Evolutionary conservation across 2,329 filamentous ascomycete species (phyloP).

Genomic region (Alternaria alternata): DNA sequence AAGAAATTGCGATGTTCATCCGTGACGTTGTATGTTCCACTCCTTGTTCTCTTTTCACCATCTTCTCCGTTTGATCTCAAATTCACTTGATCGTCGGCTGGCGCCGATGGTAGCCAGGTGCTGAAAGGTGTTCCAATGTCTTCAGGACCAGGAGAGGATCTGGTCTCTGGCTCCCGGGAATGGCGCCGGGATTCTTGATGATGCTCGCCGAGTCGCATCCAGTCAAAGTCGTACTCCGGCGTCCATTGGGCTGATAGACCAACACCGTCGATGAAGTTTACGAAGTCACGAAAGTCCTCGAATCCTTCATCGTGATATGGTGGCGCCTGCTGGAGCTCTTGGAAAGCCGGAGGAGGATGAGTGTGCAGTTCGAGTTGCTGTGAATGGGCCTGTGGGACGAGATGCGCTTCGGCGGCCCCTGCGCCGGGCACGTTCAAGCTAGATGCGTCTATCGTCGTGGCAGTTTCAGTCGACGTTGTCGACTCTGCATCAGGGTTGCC

Average conservation of each 20-base stretch:
- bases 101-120: slow-evolving; percentile 42
- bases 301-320: slow-evolving; percentile 35
- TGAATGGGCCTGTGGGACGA: slow-evolving; percentile 13
- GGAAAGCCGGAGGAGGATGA: slow-evolving; percentile 16
- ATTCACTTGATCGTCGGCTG: slow-evolving; percentile 38
- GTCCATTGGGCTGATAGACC: slow-evolving; percentile 43
- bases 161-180: slow-evolving; percentile 27
- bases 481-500: slow-evolving; percentile 13
- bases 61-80: slow-evolving; percentile 29
- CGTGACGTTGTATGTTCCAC: slow-evolving; percentile 37
- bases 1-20: slow-evolving; percentile 38
- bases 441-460: slow-evolving; percentile 11
- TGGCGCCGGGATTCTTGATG: slow-evolving; percentile 27
- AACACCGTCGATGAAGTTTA: slow-evolving; percentile 46
- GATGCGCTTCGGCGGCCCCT: slow-evolving; percentile 2
- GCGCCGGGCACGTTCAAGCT: slow-evolving; percentile 5
- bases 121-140: slow-evolving; percentile 44
- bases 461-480: slow-evolving; percentile 13
- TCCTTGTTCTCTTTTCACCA: slow-evolving; percentile 26
- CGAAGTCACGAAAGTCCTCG: slow-evolving; percentile 44
- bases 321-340: slow-evolving; percentile 16
- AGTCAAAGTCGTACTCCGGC: slow-evolving; percentile 42
- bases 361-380: slow-evolving; percentile 21
- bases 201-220: slow-evolving; percentile 32
- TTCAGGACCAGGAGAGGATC: slow-evolving; percentile 30